Evolutionary conservation across 768 basidiomycete genomes (phyloP), one percentile per base, ranked within the genome.

Genomic region (Flagelloscypha sp.): DNA sequence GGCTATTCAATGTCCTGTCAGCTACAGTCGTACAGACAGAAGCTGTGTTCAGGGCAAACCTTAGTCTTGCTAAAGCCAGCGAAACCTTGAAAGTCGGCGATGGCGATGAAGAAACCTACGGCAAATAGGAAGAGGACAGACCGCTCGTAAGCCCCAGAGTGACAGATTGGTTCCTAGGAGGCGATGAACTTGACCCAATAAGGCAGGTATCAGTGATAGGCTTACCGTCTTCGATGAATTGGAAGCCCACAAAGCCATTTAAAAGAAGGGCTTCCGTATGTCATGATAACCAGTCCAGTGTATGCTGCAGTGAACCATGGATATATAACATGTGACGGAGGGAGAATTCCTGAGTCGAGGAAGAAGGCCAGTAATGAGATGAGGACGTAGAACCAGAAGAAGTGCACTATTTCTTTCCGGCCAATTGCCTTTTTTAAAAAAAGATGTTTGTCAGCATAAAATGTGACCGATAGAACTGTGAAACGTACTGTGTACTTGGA

Each of bases 191-290:
- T n/a, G n/a, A n/a, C n/a, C n/a, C n/a, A n/a, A n/a, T n/a, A n/a
- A n/a, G n/a, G n/a, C n/a, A n/a, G n/a, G n/a, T n/a, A n/a, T n/a
- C n/a, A n/a, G n/a, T n/a, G n/a, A n/a, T n/a, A 2, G 77, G 74
- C 17, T 76, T 79, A 13, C 77, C 77, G 46, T 79, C 77, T 54
- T 79, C 77, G 19, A 72, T 71, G 40, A 76, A 74, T 44, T 78
- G 76, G 59, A 79, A 78, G 3, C 77, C 77, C 30, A 80, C 74
- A 44, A 80, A 79, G n/a, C 76, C 77, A 46, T 80, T 80, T 49
- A 77, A 65, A 32, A 80, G 56, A n/a, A 80, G 12, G 59, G 44
- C 72, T 71, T 54, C 68, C 70, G 52, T 72, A 79, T 4, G 70
- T 53, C 6, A 72, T 68, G 7, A 65, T 70, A 6, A 76, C 56